Conservation (phyloP, 169 alveolate species). For the Plasmodium gonderi region DNA sequence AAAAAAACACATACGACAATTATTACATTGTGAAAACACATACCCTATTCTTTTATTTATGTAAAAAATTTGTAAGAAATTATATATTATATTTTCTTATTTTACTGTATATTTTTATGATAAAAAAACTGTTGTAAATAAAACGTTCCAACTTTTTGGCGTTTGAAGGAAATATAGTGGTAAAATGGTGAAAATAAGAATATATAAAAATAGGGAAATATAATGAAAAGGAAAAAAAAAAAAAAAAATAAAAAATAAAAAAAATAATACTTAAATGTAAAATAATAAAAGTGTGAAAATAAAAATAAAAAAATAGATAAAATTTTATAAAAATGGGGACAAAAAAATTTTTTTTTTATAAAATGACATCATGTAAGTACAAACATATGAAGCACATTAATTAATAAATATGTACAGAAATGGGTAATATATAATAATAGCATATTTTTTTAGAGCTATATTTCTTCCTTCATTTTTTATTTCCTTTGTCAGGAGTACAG, state of each 20-base stretch:
- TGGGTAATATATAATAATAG: not conserved
- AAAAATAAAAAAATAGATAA: slow-evolving; percentile 4
- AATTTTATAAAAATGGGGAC: not conserved
- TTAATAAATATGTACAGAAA: not conserved
- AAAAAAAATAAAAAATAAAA: not conserved
- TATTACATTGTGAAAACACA: not conserved
- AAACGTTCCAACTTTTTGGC: slow-evolving; percentile 7
- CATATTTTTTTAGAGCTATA: slow-evolving; percentile 42
- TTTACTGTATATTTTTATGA: not conserved
- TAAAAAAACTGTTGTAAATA: slow-evolving; percentile 18
- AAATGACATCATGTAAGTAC: not conserved
- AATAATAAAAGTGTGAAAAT: not conserved
- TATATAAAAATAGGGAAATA: not conserved
- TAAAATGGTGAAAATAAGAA: not conserved
- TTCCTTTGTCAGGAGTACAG: slow-evolving; percentile 45
- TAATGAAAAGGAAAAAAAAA: not conserved
- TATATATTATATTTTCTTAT: slow-evolving; percentile 7
- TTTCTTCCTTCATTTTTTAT: not conserved
- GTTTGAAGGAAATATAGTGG: not conserved
- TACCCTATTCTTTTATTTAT: slow-evolving; percentile 4
- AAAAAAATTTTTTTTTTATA: no score
- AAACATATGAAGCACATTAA: not conserved
- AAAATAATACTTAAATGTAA: not conserved
- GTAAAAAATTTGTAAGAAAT: not conserved
- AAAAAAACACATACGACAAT: slow-evolving; percentile 30